Evolutionary conservation across 345 rosid genomes (phyloP).

Genomic region (Litchi chinensis): DNA sequence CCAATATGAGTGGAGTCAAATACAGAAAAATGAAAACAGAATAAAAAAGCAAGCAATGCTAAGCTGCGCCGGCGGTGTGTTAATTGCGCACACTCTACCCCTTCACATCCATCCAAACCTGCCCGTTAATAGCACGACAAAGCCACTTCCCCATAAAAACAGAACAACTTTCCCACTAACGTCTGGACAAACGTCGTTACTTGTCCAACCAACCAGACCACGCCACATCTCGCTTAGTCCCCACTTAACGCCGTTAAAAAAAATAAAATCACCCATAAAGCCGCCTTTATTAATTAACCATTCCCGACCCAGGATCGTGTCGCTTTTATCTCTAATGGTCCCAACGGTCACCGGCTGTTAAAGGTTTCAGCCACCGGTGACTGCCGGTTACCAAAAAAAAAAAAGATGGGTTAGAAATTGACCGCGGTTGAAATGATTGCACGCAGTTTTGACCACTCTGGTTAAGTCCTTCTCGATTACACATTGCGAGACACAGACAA

Average conservation of each 20-base stretch:
- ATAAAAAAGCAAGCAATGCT: not conserved
- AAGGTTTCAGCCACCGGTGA: slow-evolving; percentile 41
- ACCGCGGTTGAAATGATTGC: slow-evolving; percentile 82
- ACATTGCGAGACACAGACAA: slow-evolving; percentile 17
- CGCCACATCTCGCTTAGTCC: slow-evolving; percentile 21
- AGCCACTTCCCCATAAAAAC: slow-evolving; percentile 63
- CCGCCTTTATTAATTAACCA: slow-evolving; percentile 41
- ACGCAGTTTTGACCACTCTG: slow-evolving; percentile 60
- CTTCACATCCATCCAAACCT: slow-evolving; percentile 51
- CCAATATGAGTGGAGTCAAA: not conserved
- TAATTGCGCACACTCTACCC: slow-evolving; percentile 30
- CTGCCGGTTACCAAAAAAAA: slow-evolving; percentile 41
- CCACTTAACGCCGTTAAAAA: slow-evolving; percentile 47
- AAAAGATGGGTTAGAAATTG: slow-evolving; percentile 58
- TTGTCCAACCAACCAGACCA: slow-evolving; percentile 25
- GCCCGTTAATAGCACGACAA: slow-evolving; percentile 84
- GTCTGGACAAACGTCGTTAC: slow-evolving; percentile 54
- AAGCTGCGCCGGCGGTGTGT: slow-evolving; percentile 30
- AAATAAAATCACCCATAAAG: slow-evolving; percentile 11
- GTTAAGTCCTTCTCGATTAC: slow-evolving; percentile 42
- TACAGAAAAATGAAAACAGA: not conserved
- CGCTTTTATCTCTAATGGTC: slow-evolving; percentile 30
- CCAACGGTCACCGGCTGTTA: slow-evolving; percentile 38
- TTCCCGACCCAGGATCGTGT: slow-evolving; percentile 21
- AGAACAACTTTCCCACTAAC: slow-evolving; percentile 57